These are phyloP conservation scores for Leptosphaerulina australis DNA, from an alignment of 2,329 filamentous ascomycete species.

Conservation along the genomic window DNA sequence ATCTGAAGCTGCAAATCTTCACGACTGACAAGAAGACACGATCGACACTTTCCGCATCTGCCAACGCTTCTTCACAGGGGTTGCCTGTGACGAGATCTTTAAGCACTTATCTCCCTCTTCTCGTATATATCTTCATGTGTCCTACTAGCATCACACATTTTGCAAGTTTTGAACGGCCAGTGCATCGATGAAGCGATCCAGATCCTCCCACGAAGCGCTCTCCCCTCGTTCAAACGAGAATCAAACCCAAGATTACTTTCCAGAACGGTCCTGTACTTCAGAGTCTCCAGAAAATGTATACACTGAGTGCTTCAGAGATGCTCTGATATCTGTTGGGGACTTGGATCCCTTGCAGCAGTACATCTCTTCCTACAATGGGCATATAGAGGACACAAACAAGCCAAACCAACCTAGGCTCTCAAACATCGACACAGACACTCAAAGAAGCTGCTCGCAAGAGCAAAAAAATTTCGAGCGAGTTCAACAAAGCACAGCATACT, in stretches of 20 bases:
- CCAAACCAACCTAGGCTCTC: slow-evolving; percentile 18
- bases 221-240: slow-evolving; percentile 2
- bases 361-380: background rate
- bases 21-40: background rate
- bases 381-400: slow-evolving; percentile 28
- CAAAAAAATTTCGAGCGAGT: slow-evolving; percentile 2
- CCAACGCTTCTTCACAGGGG: slow-evolving; percentile 19
- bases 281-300: background rate
- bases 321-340: background rate
- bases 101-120: background rate
- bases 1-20: slow-evolving; percentile 14
- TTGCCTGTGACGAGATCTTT: slow-evolving; percentile 1
- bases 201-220: slow-evolving; percentile 4
- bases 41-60: background rate
- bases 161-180: background rate
- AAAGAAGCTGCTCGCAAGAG: slow-evolving; percentile 11
- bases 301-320: slow-evolving; percentile 5
- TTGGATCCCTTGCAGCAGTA: slow-evolving; percentile 9
- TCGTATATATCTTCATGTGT: background rate
- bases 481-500: slow-evolving; percentile 7
- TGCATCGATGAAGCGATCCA: slow-evolving; percentile 22
- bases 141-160: background rate
- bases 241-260: background rate
- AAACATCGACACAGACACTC: slow-evolving; percentile 7
- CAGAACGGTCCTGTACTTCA: background rate